These are phyloP conservation scores for Colletotrichum sp. DNA, from an alignment of 2,329 filamentous ascomycete species.

Conservation along the genomic window DNA sequence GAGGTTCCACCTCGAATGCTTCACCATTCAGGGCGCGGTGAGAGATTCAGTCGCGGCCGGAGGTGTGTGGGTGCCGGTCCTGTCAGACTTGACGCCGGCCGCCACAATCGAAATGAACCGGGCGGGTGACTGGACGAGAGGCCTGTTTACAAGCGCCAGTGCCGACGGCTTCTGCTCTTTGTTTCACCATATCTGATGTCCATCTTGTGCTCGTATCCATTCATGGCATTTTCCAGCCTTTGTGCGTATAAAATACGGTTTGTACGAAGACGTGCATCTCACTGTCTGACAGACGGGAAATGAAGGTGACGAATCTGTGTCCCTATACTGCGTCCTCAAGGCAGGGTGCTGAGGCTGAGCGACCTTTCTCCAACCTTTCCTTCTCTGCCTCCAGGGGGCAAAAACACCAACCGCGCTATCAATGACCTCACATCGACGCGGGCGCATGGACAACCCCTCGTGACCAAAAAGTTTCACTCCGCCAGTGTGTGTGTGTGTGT, in stretches of 20 bases:
- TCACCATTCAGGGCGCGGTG: not conserved
- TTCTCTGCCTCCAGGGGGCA: not conserved
- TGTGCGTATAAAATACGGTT: not conserved
- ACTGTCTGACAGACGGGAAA: not conserved
- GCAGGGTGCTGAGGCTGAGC: not conserved
- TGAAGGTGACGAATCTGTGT: not conserved
- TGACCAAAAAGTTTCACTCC: not conserved
- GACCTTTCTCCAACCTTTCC: not conserved
- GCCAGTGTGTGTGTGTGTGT: not conserved
- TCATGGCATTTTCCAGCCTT: not conserved
- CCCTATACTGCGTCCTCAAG: not conserved
- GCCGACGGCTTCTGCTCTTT: not conserved
- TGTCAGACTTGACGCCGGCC: not conserved
- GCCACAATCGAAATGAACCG: not conserved
- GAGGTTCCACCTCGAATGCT: not conserved
- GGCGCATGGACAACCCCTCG: slow-evolving; percentile 1
- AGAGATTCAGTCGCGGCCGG: not conserved
- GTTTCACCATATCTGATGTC: not conserved
- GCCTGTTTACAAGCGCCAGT: not conserved
- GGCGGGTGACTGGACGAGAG: not conserved
- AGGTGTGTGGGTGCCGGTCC: not conserved
- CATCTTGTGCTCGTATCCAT: not conserved
- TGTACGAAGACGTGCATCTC: not conserved
- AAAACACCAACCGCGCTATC: not conserved
- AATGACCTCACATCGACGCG: not conserved